Conservation (phyloP, 768 basidiomycete genomes). For the Boletellus ananiceps region DNA sequence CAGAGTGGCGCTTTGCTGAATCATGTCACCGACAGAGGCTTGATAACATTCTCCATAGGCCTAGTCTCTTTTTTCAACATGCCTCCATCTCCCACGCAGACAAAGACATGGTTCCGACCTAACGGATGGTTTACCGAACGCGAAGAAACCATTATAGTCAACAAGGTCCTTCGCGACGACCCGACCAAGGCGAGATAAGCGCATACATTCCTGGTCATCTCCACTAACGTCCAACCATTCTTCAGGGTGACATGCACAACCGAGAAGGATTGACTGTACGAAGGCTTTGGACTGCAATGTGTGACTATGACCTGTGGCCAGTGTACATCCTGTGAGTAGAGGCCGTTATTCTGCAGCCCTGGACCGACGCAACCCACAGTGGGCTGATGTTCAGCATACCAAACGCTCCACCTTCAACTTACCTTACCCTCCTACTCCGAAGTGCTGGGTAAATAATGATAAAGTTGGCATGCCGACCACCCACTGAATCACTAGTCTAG, state of each 20-base stretch:
- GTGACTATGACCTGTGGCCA: slow-evolving; percentile 66
- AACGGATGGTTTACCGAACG: slow-evolving; percentile 62
- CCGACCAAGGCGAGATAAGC: slow-evolving; percentile 43
- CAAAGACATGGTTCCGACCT: slow-evolving; percentile 52
- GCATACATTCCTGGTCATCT: background rate
- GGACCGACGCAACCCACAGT: slow-evolving; percentile 21
- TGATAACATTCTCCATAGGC: slow-evolving; percentile 51
- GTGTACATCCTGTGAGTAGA: slow-evolving; percentile 45
- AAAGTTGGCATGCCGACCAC: background rate
- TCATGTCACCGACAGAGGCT: slow-evolving; percentile 1
- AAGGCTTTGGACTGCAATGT: slow-evolving; percentile 49
- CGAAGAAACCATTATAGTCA: slow-evolving; percentile 58
- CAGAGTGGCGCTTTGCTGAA: background rate
- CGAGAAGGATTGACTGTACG: slow-evolving; percentile 51
- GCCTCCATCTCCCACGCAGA: slow-evolving; percentile 59
- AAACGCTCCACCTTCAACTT: slow-evolving; percentile 42
- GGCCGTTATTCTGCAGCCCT: background rate
- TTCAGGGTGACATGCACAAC: slow-evolving; percentile 57
- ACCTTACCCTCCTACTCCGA: slow-evolving; percentile 55
- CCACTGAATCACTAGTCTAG: slow-evolving; percentile 24
- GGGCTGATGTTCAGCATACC: slow-evolving; percentile 54
- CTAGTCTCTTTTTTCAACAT: slow-evolving; percentile 52
- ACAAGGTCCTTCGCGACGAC: slow-evolving; percentile 59
- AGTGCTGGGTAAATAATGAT: slow-evolving; percentile 40
- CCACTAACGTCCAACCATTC: background rate